phyloP scores from a whole-genome alignment of 441 rosid species.

The Gossypium aridum region DNA sequence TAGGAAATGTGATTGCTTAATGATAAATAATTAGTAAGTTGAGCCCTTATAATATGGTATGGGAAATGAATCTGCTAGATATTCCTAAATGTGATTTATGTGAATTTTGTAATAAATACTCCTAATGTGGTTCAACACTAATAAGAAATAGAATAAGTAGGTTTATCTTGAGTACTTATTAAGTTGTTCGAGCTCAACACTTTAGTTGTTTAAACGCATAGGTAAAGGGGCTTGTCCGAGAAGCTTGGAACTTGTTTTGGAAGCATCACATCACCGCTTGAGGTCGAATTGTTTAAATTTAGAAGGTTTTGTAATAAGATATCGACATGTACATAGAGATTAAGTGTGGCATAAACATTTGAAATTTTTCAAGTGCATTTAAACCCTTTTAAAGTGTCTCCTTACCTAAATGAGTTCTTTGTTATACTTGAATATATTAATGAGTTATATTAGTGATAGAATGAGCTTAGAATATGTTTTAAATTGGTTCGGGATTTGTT shows the following conservation, averaged over 20 bases:
- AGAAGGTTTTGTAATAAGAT: background rate
- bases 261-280: background rate
- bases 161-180: background rate
- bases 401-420: background rate
- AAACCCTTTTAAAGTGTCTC: background rate
- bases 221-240: background rate
- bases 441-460: background rate
- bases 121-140: background rate
- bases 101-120: background rate
- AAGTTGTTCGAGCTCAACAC: background rate
- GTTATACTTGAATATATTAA: background rate
- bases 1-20: background rate
- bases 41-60: background rate
- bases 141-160: background rate
- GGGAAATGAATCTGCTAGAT: background rate
- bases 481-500: background rate
- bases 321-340: background rate
- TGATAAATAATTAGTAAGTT: background rate
- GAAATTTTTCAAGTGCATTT: background rate
- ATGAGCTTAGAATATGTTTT: background rate
- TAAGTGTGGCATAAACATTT: background rate
- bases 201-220: background rate
- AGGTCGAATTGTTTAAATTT: background rate
- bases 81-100: background rate
- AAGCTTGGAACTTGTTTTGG: background rate